These are phyloP conservation scores for Hyaloscypha hepaticicola DNA, from an alignment of 495 filamentous ascomycete species.

Conservation along the genomic window DNA sequence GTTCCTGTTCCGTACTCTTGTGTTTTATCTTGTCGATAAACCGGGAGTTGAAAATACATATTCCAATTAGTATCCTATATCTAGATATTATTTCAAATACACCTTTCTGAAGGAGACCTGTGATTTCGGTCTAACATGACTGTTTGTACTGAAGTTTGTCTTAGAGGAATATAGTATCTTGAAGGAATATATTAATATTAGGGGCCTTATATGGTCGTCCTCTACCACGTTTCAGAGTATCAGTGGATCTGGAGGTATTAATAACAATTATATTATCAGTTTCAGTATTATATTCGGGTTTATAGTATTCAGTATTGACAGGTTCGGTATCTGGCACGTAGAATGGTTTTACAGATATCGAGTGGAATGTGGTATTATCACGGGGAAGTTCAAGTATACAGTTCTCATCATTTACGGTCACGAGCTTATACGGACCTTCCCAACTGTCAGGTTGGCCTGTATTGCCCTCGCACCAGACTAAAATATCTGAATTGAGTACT, in stretches of 20 bases:
- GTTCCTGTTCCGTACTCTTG: neutral
- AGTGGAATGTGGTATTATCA: neutral
- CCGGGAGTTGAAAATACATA: neutral
- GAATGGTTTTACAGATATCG: neutral
- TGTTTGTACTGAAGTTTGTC: neutral
- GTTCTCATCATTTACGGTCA: neutral
- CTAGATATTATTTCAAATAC: neutral
- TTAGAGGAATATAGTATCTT: too few species aligned
- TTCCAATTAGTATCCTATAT: neutral
- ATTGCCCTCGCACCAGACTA: constrained; percentile 11
- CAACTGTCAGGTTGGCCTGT: neutral
- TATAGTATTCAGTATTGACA: neutral
- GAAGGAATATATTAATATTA: neutral
- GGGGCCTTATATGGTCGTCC: neutral
- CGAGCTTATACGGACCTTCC: neutral
- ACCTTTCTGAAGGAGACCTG: neutral
- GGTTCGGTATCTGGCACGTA: neutral
- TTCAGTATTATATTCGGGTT: neutral
- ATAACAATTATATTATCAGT: neutral
- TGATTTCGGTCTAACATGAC: neutral
- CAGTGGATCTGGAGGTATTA: neutral
- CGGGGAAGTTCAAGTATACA: neutral
- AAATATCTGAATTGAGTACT: neutral
- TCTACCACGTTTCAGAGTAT: constrained; percentile 5
- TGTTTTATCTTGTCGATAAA: neutral